Evolutionary conservation across 768 basidiomycete species (phyloP).

Genomic region (Neoboletus brunneissimus): DNA sequence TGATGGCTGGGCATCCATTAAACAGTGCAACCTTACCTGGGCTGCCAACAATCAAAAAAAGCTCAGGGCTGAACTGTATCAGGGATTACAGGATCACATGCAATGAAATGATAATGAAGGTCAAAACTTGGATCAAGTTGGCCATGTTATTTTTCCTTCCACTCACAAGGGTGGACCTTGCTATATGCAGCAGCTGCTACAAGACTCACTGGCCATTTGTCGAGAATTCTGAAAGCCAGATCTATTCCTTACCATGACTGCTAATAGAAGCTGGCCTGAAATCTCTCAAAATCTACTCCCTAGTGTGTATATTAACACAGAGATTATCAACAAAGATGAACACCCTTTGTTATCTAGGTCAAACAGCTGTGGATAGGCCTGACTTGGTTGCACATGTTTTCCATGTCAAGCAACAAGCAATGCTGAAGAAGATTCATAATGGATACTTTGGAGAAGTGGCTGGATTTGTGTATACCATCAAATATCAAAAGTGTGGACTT

Average conservation of each 20-base stretch:
- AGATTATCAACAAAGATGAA: background rate
- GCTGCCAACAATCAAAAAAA: constrained; percentile 31
- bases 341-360: constrained; percentile 15
- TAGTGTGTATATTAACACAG: constrained; percentile 13
- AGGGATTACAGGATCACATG: constrained; percentile 33
- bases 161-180: constrained; percentile 39
- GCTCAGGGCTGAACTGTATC: constrained; percentile 35
- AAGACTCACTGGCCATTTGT: constrained; percentile 47
- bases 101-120: background rate
- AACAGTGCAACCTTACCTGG: constrained; percentile 39
- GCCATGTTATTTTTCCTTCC: constrained; percentile 27
- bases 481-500: constrained; percentile 20
- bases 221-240: constrained; percentile 37
- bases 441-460: constrained; percentile 41
- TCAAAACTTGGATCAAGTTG: background rate
- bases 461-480: constrained; percentile 49
- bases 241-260: constrained; percentile 52
- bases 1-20: constrained; percentile 44
- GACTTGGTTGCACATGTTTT: constrained; percentile 49
- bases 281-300: constrained; percentile 47
- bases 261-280: constrained; percentile 51
- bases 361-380: constrained; percentile 42
- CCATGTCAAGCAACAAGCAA: constrained; percentile 36
- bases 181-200: constrained; percentile 42
- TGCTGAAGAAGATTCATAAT: constrained; percentile 37